phyloP scores from a whole-genome alignment of 371 early-diverging fungal genomes.

The Mucor indicus region DNA sequence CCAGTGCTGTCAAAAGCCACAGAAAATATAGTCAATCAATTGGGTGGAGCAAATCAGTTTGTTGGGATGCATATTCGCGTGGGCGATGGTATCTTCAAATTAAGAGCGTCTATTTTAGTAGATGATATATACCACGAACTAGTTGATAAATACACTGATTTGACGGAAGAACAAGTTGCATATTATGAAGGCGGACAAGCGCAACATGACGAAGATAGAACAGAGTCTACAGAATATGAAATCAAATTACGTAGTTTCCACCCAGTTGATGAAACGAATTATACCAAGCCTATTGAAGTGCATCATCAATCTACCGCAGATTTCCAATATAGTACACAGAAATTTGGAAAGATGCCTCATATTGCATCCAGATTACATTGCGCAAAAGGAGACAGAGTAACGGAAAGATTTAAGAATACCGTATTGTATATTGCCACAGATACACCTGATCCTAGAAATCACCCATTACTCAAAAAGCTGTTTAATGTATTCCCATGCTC shows the following conservation, averaged over 20 bases:
- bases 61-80: conserved; percentile 57
- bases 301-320: conserved; percentile 3
- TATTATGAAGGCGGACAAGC: conserved; percentile 20
- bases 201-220: conserved; percentile 37
- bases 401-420: conserved; percentile 21
- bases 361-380: conserved; percentile 11
- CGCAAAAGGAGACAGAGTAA: conserved; percentile 9
- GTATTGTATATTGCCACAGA: conserved; percentile 63
- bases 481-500: conserved; percentile 61
- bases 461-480: conserved; percentile 53
- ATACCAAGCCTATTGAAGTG: conserved; percentile 23
- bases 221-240: conserved; percentile 44
- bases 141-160: conserved; percentile 37
- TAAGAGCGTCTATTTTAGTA: conserved; percentile 37
- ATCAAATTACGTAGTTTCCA: conserved; percentile 34
- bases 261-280: conserved; percentile 8
- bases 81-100: conserved; percentile 53
- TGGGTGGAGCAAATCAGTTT: conserved; percentile 45
- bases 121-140: conserved; percentile 46
- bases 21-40: conserved; percentile 32
- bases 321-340: background rate
- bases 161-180: conserved; percentile 30
- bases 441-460: conserved; percentile 49
- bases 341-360: background rate
- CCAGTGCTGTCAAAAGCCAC: conserved; percentile 48